Base-by-base conservation (phyloP, 495 filamentous ascomycete species). In the Daldinia bambusicola region DNA sequence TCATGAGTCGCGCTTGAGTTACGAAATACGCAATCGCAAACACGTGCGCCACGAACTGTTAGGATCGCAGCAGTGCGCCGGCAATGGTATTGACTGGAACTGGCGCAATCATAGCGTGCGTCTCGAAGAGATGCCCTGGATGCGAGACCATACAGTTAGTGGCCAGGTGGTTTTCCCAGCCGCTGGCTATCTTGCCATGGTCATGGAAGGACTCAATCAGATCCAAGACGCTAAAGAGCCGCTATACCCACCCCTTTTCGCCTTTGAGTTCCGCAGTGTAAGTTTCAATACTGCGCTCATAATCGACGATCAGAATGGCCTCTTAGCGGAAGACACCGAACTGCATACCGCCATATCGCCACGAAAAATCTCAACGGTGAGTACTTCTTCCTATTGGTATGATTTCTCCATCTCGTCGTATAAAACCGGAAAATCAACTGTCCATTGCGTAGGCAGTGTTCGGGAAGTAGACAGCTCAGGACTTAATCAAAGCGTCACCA, bases 11-110 rank as follows among this genome's bases (percentile, higher is more conserved):
- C 37, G 37, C 12, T 18, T n/a, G 43, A 50, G 43, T 22, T 4
- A 6, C 14, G 43, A 50, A 10, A 6, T 50, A 9, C 43, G 43
- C 43, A 50, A 50, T 22, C 43, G 43, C 16, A 22, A 16, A 18
- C 43, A 50, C 20, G 20, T 50, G 20, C 43, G 43, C 20, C 43
- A 50, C 20, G 43, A 50, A 50, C 43, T 50, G n/a, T 22, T 50
- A 7, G 43, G 43, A 16, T 50, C 43, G 16, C 43, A 50, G 43
- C 43, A 50, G 43, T 10, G 6, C 43, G 20, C 43, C 18, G 43
- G 43, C 20, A 50, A 50, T 50, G 43, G 43, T 6, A 50, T 50
- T 50, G 43, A 50, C 20, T 50, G 20, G n/a, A 50, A 16, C 43
- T 50, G 43, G 43, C 43, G 43, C 16, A 50, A 50, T 22, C 16